A percentile compares a stretch with the other conserved stretches of the same genome.
phyloP scores from a whole-genome alignment of 768 basidiomycete genomes.

The Mrakia hoshinonis region DNA sequence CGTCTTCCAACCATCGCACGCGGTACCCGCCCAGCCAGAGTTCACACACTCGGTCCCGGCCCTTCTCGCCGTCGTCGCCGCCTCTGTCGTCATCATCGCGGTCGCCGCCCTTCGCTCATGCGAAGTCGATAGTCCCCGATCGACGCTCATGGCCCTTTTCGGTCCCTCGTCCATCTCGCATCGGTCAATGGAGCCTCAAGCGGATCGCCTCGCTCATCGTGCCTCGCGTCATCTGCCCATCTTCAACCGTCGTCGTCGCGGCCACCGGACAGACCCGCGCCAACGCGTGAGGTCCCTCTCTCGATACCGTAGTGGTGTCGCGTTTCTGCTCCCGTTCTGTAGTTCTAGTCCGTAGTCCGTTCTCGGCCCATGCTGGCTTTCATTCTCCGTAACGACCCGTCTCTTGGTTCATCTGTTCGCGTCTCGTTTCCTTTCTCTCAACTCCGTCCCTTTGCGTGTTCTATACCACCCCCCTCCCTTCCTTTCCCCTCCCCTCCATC shows the following conservation, averaged over 20 bases:
- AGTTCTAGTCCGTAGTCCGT: background rate
- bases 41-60: background rate
- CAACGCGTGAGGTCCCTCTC: background rate
- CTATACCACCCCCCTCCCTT: background rate
- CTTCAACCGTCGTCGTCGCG: background rate
- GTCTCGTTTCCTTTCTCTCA: background rate
- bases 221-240: background rate
- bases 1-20: background rate
- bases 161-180: background rate
- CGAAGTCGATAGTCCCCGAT: background rate
- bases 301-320: background rate
- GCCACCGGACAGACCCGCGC: background rate
- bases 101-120: background rate
- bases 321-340: background rate
- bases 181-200: background rate
- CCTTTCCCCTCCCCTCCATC: background rate
- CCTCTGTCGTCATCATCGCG: background rate
- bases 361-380: background rate
- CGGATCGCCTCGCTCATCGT: background rate
- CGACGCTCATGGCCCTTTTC: background rate
- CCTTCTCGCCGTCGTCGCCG: background rate
- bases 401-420: background rate
- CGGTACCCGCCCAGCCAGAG: background rate
- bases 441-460: too few relatives aligned
- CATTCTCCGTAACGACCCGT: too few relatives aligned